Base-by-base conservation (phyloP, 2,329 filamentous ascomycete genomes). In the Tricladium varicosporioides region DNA sequence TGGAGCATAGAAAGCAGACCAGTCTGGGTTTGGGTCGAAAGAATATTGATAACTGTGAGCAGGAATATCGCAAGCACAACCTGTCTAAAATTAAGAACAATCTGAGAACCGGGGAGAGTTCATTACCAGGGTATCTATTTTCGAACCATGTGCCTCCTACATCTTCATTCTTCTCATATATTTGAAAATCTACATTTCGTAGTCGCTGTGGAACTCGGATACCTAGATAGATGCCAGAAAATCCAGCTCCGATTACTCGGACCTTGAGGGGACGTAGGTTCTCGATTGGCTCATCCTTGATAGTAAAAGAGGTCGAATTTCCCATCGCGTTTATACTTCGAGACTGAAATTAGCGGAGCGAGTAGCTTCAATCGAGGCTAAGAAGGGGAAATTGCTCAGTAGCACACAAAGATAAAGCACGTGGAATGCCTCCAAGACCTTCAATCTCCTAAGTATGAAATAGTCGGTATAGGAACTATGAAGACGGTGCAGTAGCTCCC, bases 1-100 rank as follows among this genome's bases (percentile, higher is more conserved):
- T n/a, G 82, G 80, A 0, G 87, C 81, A 65, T 88, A 91, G 58
- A 85, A 78, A 61, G 88, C 82, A 0, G 79, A 80, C 88, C 88
- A 91, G 60, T 88, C 77, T 0, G 79, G 81, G 57, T 89, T 90
- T 0, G 86, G 85, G 11, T 79, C 76, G 67, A 89, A 90, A 0
- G 83, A 84, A 7, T 81, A 81, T 66, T 89, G 86, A 65, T 91
- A 91, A 27, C 85, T 83, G 73, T 60, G 73, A 66, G 72, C 67
- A 59, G 59, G 62, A 49, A 54, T 53, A 60, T 64, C 54, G 50
- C 62, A 68, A 42, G 61, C 60, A 55, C 57, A 62, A 13, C 60
- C 61, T 63, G 19, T 33, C 18, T 27, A 2, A 14, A 15, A 19
- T 48, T 27, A 53, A 33, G 44, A 22, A 10, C 4, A 1, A 50